These are phyloP conservation scores for Calvatia gigantea DNA, from an alignment of 768 basidiomycete species.

Conservation along the genomic window DNA sequence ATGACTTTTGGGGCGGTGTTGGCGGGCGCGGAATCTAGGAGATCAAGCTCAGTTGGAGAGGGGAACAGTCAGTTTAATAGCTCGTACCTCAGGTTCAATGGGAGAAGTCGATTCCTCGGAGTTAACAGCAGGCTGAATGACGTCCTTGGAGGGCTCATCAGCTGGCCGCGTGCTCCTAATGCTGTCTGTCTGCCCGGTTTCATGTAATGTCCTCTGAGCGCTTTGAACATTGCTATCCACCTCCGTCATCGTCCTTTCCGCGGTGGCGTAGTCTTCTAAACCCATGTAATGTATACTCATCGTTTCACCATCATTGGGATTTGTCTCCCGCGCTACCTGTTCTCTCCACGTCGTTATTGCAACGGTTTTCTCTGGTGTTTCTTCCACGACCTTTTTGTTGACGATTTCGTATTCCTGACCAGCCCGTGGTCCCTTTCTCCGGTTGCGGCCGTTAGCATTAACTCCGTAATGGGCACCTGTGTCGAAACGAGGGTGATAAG, in stretches of 20 bases:
- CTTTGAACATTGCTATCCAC: constrained; percentile 11
- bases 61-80: background rate
- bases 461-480: constrained; percentile 17
- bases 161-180: constrained; percentile 8
- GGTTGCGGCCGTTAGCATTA: background rate
- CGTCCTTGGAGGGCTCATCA: constrained; percentile 9
- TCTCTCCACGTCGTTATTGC: constrained; percentile 58
- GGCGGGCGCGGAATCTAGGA: background rate
- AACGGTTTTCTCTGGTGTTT: constrained; percentile 47
- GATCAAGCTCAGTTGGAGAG: background rate
- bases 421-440: constrained; percentile 19
- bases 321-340: constrained; percentile 40
- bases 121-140: background rate
- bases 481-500: constrained; percentile 17
- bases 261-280: constrained; percentile 22
- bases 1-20: constrained; percentile 11
- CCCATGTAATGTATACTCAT: constrained; percentile 46
- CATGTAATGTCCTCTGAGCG: constrained; percentile 3
- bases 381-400: constrained; percentile 38
- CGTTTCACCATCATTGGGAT: constrained; percentile 29
- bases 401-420: constrained; percentile 42
- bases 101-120: background rate
- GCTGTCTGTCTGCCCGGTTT: constrained; percentile 8
- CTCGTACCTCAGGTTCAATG: constrained; percentile 7
- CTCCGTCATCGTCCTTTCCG: constrained; percentile 13